phyloP scores from a whole-genome alignment of 768 basidiomycete genomes.

The Suillus subalutaceus region DNA sequence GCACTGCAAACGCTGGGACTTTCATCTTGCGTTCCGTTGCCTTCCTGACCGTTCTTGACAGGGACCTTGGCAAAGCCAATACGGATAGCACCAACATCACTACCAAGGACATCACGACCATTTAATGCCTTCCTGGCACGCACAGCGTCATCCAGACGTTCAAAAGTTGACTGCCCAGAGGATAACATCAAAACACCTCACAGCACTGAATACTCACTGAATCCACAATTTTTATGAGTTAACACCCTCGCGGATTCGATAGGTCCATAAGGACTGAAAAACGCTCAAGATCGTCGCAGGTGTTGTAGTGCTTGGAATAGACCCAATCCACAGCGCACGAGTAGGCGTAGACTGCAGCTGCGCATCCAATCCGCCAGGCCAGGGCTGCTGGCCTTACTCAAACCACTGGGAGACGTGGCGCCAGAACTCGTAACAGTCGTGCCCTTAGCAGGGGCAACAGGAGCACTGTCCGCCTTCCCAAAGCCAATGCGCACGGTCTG shows the following conservation, averaged over 20 bases:
- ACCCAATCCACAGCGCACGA: conserved; percentile 96
- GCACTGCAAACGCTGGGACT: conserved; percentile 65
- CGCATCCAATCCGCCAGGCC: conserved; percentile 73
- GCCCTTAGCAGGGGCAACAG: conserved; percentile 85
- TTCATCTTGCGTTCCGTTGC: conserved; percentile 61
- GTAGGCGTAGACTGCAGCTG: conserved; percentile 92
- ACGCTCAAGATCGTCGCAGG: conserved; percentile 94
- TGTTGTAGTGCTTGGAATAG: conserved; percentile 93
- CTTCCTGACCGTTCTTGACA: conserved; percentile 81
- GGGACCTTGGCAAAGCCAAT: conserved; percentile 98
- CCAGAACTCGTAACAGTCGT: conserved; percentile 62
- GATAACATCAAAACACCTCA: conserved; percentile 14
- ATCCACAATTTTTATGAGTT: conserved; percentile 97
- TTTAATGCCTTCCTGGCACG: conserved; percentile 94
- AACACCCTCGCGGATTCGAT: conserved; percentile 96
- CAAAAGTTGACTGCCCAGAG: conserved; percentile 84
- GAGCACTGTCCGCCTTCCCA: conserved; percentile 96
- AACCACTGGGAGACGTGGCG: conserved; percentile 62
- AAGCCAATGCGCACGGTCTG: conserved; percentile 98
- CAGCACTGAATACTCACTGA: conserved; percentile 53
- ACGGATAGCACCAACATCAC: conserved; percentile 94
- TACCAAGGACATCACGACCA: conserved; percentile 93
- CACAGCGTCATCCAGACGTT: conserved; percentile 95
- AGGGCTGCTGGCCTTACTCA: conserved; percentile 53
- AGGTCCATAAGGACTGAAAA: conserved; percentile 95